These are phyloP conservation scores for Streptanthus diversifolius DNA, from an alignment of 345 rosid species.

Conservation along the genomic window DNA sequence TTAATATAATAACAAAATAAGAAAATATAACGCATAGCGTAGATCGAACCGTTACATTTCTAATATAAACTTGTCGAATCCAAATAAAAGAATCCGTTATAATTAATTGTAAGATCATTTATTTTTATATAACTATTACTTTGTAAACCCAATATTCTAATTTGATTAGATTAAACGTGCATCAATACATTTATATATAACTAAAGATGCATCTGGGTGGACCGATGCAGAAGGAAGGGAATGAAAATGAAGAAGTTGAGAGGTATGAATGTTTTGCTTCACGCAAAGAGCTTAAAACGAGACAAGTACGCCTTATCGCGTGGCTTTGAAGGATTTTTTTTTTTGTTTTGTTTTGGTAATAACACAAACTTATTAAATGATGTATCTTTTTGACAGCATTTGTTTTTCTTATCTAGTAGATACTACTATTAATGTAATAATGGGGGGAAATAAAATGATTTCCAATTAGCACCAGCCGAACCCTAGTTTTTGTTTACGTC, in stretches of 20 bases:
- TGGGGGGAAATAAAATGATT: slow-evolving; percentile 1
- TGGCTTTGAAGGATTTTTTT: slow-evolving; percentile 52
- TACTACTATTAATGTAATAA: not conserved
- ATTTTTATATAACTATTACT: not conserved
- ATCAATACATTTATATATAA: not conserved
- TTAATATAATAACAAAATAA: not conserved
- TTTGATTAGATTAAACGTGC: not conserved
- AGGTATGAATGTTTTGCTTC: slow-evolving; percentile 86
- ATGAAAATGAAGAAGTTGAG: slow-evolving; percentile 29
- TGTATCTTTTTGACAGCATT: not conserved
- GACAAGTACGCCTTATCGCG: slow-evolving; percentile 78
- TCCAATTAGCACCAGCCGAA: slow-evolving; percentile 24
- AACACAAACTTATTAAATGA: slow-evolving; percentile 1
- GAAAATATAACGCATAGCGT: not conserved
- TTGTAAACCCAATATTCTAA: not conserved
- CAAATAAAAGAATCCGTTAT: no score
- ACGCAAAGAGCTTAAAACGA: slow-evolving; percentile 87
- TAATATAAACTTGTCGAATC: not conserved
- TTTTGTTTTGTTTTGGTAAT: not conserved
- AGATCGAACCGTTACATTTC: slow-evolving; percentile 14
- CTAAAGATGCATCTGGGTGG: not conserved
- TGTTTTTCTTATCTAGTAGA: slow-evolving; percentile 3
- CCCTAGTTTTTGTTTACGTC: slow-evolving; percentile 33
- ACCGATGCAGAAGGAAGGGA: not conserved
- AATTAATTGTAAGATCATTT: no score